A percentile compares a stretch with the other conserved stretches of the same genome.
phyloP scores from a whole-genome alignment of 305 asterid species.

The Stenogyne calaminthoides region DNA sequence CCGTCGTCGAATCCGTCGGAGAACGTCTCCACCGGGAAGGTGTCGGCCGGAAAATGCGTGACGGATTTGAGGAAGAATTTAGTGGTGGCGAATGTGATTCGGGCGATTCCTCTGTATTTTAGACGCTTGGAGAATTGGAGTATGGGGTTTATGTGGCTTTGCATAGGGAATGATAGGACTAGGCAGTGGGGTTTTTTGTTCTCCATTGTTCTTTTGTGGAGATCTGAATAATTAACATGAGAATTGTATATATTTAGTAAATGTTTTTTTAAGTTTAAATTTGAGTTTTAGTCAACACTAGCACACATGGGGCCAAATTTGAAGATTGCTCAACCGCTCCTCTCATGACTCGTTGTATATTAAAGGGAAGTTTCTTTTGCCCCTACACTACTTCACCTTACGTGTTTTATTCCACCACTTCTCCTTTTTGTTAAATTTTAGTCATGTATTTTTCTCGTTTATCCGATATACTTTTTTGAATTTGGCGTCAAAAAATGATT shows the following conservation, averaged over 20 bases:
- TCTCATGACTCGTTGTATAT: too few species aligned
- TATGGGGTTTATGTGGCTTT: conserved; percentile 47
- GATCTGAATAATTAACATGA: background rate
- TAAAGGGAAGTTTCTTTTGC: too few species aligned
- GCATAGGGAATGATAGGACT: conserved; percentile 33
- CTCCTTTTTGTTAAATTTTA: too few species aligned
- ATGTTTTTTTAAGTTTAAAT: background rate
- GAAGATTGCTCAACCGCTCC: too few species aligned
- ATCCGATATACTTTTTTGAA: too few species aligned
- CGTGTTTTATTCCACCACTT: too few species aligned
- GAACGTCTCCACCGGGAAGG: conserved; percentile 36
- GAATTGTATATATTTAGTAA: background rate
- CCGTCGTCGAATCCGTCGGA: conserved; percentile 46
- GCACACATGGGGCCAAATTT: too few species aligned
- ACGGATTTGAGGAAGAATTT: conserved; percentile 26
- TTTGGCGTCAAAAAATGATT: too few species aligned
- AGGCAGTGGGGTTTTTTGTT: conserved; percentile 30
- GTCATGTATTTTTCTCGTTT: too few species aligned
- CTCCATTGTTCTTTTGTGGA: conserved; percentile 14
- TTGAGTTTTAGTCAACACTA: background rate
- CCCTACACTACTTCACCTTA: too few species aligned
- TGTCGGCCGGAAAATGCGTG: background rate
- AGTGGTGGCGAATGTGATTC: conserved; percentile 32
- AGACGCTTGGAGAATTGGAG: conserved; percentile 47
- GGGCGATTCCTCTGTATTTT: conserved; percentile 11